These are phyloP conservation scores for Glarea lozoyensis DNA, from an alignment of 495 filamentous ascomycete species.

Conservation along the genomic window DNA sequence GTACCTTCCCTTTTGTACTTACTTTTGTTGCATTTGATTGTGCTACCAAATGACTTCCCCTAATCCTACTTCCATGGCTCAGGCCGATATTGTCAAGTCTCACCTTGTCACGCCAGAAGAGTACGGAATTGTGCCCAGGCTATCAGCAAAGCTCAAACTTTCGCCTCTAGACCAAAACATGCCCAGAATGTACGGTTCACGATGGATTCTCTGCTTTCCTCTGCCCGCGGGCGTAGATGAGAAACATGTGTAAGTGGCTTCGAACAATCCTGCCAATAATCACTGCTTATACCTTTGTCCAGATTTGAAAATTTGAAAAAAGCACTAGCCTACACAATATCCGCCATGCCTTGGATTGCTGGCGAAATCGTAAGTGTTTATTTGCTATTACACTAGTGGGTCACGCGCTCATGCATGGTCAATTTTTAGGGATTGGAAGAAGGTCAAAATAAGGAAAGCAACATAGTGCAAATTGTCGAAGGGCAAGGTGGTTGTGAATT, in stretches of 20 bases:
- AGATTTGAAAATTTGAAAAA: conserved; percentile 3
- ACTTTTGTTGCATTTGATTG: too few species aligned
- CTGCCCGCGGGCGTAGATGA: background rate
- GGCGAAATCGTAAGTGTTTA: conserved; percentile 5
- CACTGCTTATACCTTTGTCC: background rate
- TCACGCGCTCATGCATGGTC: too few species aligned
- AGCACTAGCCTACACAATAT: conserved; percentile 6
- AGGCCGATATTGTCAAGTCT: too few species aligned
- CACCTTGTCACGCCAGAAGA: conserved; percentile 2
- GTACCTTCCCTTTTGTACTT: too few species aligned
- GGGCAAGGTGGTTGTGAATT: conserved; percentile 2
- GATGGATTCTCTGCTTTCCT: conserved; percentile 12
- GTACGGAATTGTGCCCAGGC: conserved; percentile 1
- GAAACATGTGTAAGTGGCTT: background rate
- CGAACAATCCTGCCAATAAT: background rate
- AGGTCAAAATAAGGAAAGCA: conserved; percentile 1
- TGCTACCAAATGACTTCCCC: too few species aligned
- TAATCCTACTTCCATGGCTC: too few species aligned
- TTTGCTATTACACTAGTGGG: too few species aligned
- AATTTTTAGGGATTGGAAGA: conserved; percentile 3
- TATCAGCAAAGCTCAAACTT: conserved; percentile 5
- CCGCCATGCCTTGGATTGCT: conserved; percentile 12
- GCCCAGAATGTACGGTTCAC: conserved; percentile 10
- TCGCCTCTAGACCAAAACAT: conserved; percentile 12
- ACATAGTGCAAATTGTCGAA: conserved; percentile 6